These are phyloP conservation scores for Phytophthora chlamydospora DNA, from an alignment of 352 stramenopile genomes.

Conservation along the genomic window DNA sequence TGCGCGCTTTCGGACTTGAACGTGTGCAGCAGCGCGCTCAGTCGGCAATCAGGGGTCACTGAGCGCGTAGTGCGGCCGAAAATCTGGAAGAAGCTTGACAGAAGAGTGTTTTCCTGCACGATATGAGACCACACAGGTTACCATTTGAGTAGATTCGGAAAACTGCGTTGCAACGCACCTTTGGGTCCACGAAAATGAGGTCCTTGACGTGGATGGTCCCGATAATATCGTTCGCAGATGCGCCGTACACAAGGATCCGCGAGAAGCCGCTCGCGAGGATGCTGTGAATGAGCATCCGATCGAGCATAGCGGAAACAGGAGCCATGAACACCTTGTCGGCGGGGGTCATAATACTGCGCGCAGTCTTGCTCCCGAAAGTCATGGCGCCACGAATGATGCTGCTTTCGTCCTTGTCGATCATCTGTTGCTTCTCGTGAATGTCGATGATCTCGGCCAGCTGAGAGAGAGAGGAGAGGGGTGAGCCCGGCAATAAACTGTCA, in stretches of 20 bases:
- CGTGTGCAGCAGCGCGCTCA: conserved; percentile 93
- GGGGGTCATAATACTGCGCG: conserved; percentile 95
- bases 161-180: conserved; percentile 69
- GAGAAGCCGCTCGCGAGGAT: conserved; percentile 97
- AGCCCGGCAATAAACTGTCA: not conserved
- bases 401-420: conserved; percentile 94
- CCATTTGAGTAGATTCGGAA: conserved; percentile 55
- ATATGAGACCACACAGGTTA: conserved; percentile 32
- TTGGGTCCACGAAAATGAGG: conserved; percentile 98
- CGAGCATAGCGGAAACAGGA: conserved; percentile 66
- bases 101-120: conserved; percentile 58
- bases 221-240: conserved; percentile 92
- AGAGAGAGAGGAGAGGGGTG: not conserved
- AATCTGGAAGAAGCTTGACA: conserved; percentile 75
- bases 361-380: conserved; percentile 92
- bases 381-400: conserved; percentile 96
- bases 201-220: conserved; percentile 99
- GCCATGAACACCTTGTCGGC: conserved; percentile 97
- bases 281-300: conserved; percentile 88
- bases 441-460: conserved; percentile 97
- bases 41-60: conserved; percentile 91
- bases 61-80: conserved; percentile 64
- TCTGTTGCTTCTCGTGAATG: conserved; percentile 94
- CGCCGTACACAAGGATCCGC: conserved; percentile 92
- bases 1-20: conserved; percentile 95